Conservation (phyloP, 345 rosid genomes). For the Citrus australasica region DNA sequence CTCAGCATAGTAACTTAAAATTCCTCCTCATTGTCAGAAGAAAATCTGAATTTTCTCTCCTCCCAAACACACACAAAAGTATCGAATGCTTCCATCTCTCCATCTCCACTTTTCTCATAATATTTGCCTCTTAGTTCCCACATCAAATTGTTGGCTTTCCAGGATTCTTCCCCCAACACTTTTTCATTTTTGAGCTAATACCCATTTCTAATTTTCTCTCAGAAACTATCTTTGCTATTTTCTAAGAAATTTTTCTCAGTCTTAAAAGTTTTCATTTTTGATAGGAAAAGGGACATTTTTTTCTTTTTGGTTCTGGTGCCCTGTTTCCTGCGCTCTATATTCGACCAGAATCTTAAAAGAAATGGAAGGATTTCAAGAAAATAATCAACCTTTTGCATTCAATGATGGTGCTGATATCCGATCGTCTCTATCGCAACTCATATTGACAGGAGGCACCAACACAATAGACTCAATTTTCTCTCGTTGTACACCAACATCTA, state of each 20-base stretch:
- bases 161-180: background rate
- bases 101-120: background rate
- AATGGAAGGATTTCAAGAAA: slow-evolving; percentile 44
- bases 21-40: background rate
- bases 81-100: background rate
- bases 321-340: slow-evolving; percentile 4
- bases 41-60: background rate
- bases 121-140: background rate
- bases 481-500: slow-evolving; percentile 31
- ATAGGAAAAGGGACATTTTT: slow-evolving; percentile 27
- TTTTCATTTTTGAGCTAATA: background rate
- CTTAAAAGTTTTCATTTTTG: background rate
- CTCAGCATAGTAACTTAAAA: background rate
- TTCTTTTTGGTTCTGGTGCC: background rate
- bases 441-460: slow-evolving; percentile 70
- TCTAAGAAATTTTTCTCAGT: background rate
- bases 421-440: slow-evolving; percentile 66
- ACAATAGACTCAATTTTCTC: slow-evolving; percentile 88
- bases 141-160: background rate
- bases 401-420: slow-evolving; percentile 34
- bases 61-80: background rate
- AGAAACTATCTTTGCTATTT: no score
- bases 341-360: background rate
- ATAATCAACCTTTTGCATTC: slow-evolving; percentile 15
- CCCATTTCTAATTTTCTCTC: background rate